Conservation (phyloP, 1,139 yeast genomes). For the Eremothecium coryli region DNA sequence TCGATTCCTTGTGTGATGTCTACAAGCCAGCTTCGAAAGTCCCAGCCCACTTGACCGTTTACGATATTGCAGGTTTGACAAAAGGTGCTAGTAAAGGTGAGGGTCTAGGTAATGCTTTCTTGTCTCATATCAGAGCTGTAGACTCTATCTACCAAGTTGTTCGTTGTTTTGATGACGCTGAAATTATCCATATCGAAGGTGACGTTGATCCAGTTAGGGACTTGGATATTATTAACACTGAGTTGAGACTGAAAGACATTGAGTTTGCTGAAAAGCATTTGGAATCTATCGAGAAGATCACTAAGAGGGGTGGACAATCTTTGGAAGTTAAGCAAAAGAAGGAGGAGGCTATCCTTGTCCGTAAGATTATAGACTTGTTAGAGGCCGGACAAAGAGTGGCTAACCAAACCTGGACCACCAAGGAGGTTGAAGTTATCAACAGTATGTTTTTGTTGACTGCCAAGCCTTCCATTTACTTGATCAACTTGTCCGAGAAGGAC, state of each 20-base stretch:
- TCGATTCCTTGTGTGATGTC: slow-evolving; percentile 61
- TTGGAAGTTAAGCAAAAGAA: slow-evolving; percentile 90
- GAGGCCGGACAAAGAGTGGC: slow-evolving; percentile 86
- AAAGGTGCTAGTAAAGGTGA: slow-evolving; percentile 98
- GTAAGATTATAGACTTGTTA: slow-evolving; percentile 63
- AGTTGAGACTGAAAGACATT: slow-evolving; percentile 90
- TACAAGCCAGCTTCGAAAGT: slow-evolving; percentile 81
- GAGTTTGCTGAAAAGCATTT: slow-evolving; percentile 88
- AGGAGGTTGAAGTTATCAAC: slow-evolving; percentile 87
- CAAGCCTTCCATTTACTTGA: slow-evolving; percentile 90
- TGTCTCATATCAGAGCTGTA: slow-evolving; percentile 95
- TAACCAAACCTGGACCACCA: slow-evolving; percentile 78
- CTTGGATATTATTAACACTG: slow-evolving; percentile 84
- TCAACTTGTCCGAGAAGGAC: slow-evolving; percentile 89
- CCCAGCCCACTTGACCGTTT: slow-evolving; percentile 88
- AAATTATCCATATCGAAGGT: slow-evolving; percentile 94
- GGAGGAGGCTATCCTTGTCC: slow-evolving; percentile 80
- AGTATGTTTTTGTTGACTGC: slow-evolving; percentile 84
- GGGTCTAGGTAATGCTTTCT: slow-evolving; percentile 96
- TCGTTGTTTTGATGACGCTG: slow-evolving; percentile 97
- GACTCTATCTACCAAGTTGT: slow-evolving; percentile 98
- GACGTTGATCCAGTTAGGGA: slow-evolving; percentile 96
- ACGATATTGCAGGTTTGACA: slow-evolving; percentile 96
- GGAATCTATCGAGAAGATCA: slow-evolving; percentile 77
- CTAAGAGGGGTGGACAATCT: slow-evolving; percentile 92